phyloP scores from a whole-genome alignment of 1,139 yeast species.

The Torulaspora pretoriensis region DNA sequence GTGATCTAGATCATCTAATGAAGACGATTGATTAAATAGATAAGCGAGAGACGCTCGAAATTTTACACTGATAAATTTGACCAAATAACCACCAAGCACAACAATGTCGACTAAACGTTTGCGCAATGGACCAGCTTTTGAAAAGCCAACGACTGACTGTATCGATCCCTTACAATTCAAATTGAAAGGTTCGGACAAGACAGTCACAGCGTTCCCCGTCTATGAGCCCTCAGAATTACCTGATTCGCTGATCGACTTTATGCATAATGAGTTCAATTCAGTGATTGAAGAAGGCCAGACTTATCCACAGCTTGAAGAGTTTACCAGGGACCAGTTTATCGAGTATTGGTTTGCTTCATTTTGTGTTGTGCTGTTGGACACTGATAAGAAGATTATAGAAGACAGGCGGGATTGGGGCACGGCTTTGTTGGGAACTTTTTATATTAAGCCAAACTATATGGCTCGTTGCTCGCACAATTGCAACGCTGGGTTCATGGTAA shows the following conservation, averaged over 20 bases:
- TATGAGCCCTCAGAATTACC: conserved; percentile 58
- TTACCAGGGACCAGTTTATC: conserved; percentile 62
- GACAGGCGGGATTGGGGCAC: conserved; percentile 40
- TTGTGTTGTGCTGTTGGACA: conserved; percentile 48
- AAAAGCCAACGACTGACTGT: conserved; percentile 29
- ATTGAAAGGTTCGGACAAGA: conserved; percentile 68
- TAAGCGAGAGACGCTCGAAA: no score
- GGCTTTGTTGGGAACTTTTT: conserved; percentile 60
- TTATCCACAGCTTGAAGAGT: conserved; percentile 64
- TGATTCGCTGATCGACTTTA: conserved; percentile 60
- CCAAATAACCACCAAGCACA: not conserved
- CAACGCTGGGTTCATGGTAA: conserved; percentile 74
- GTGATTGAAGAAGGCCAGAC: conserved; percentile 84
- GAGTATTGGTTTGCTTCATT: conserved; percentile 86
- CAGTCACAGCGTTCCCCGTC: conserved; percentile 82
- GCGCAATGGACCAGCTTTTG: conserved; percentile 29
- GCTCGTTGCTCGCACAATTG: conserved; percentile 78
- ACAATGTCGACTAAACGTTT: conserved; percentile 18
- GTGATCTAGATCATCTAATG: not conserved
- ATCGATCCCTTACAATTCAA: conserved; percentile 52
- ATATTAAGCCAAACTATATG: conserved; percentile 70
- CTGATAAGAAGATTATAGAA: conserved; percentile 27
- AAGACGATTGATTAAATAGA: no score
- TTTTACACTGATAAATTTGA: no score
- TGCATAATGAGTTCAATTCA: conserved; percentile 73